Evolutionary conservation across 169 alveolate genomes (phyloP).

Genomic region (Haemoproteus tartakovskyi): DNA sequence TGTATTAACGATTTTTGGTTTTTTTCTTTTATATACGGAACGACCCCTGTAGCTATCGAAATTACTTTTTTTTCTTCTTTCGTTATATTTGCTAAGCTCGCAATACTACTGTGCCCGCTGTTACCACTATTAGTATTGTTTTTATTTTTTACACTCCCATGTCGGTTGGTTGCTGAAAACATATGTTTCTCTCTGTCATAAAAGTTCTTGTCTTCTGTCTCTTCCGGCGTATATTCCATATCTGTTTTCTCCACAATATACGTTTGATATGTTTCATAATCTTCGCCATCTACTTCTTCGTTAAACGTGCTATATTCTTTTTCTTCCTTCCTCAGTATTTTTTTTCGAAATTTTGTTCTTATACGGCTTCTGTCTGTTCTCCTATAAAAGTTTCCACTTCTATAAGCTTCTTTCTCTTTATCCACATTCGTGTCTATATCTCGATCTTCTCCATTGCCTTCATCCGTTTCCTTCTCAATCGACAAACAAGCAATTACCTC

Average conservation of each 20-base stretch:
- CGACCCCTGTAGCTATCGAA: conserved; percentile 42
- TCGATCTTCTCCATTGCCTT: not conserved
- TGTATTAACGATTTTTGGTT: conserved; percentile 30
- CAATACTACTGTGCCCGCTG: not conserved
- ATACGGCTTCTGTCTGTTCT: not conserved
- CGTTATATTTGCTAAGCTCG: not conserved
- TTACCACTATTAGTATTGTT: not conserved
- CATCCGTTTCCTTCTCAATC: not conserved
- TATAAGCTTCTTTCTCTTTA: not conserved
- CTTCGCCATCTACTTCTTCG: too few species aligned
- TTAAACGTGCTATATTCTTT: too few species aligned
- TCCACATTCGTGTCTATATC: not conserved
- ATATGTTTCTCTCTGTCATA: too few species aligned
- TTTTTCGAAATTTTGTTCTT: not conserved
- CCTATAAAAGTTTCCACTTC: not conserved
- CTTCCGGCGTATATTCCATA: too few species aligned
- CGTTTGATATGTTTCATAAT: too few species aligned
- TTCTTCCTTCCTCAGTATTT: too few species aligned
- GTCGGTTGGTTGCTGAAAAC: too few species aligned
- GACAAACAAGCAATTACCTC: conserved; percentile 26
- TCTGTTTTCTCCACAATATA: too few species aligned
- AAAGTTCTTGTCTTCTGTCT: too few species aligned
- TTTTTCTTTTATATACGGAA: conserved; percentile 47
- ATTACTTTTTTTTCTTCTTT: conserved; percentile 1
- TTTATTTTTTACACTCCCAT: not conserved